Conservation (phyloP, 2,329 filamentous ascomycete species). For the Eutypa lata region DNA sequence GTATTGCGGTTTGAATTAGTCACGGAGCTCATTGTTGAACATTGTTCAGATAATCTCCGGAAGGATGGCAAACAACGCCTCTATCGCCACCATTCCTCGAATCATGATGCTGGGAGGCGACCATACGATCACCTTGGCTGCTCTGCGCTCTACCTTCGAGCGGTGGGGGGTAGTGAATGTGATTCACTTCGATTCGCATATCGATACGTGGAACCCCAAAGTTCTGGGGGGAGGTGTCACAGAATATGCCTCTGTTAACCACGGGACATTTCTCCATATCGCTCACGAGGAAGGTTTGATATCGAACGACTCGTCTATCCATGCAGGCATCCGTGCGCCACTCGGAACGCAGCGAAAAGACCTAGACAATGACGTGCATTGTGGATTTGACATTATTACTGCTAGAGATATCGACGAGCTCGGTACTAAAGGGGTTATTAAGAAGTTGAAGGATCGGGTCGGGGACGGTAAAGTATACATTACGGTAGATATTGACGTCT, state of each 20-base stretch:
- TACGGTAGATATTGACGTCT: conserved; percentile 76
- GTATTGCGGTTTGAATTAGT: no score
- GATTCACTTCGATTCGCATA: conserved; percentile 64
- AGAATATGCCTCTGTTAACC: conserved; percentile 57
- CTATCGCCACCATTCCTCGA: conserved; percentile 41
- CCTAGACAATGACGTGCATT: conserved; percentile 53
- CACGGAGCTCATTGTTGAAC: neutral
- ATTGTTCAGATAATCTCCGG: conserved; percentile 26
- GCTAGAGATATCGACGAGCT: conserved; percentile 69
- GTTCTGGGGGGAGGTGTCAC: conserved; percentile 51
- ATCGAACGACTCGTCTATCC: conserved; percentile 51
- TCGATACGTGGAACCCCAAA: conserved; percentile 25
- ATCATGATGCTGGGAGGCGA: conserved; percentile 64
- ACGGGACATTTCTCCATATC: conserved; percentile 61
- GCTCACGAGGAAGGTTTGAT: conserved; percentile 61
- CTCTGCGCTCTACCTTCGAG: conserved; percentile 56
- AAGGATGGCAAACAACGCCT: conserved; percentile 38
- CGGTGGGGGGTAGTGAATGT: conserved; percentile 59
- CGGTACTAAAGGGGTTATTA: conserved; percentile 61
- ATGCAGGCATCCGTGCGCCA: conserved; percentile 60
- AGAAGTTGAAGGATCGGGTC: conserved; percentile 57
- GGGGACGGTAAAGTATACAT: conserved; percentile 60
- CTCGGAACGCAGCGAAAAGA: conserved; percentile 47
- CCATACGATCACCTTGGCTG: conserved; percentile 61
- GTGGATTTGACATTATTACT: conserved; percentile 56